Base-by-base conservation (phyloP, 139 green algal genomes). In the Tetraselmis striata region DNA sequence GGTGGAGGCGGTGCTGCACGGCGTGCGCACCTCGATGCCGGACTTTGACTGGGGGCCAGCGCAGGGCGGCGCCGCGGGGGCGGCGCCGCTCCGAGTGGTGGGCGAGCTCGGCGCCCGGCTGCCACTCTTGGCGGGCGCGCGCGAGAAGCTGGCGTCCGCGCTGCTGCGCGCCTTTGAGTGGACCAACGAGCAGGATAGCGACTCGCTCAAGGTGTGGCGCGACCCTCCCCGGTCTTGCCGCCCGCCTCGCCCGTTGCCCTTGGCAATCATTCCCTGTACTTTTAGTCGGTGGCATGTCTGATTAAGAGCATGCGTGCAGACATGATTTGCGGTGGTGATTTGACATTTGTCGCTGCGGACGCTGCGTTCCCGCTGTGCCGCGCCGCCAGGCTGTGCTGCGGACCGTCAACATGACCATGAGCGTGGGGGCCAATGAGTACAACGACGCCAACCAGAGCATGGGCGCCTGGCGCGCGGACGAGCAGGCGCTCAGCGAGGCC, bases 1-100 rank as follows among this genome's bases (percentile, higher is more conserved):
- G 59, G 87, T 92, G 58, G 83, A 92, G 83, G 82, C 82, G 1
- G 77, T 82, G 26, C 31, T 91, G 29, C 77, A 77, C 59, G 89
- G 89, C 29, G 75, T 79, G 1, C 79, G 86, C 78, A 84, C 80
- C 32, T 80, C 79, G 80, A 32, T 93, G 26, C 77, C 82, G 0
- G 89, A 90, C 30, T 86, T 90, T 67, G 45, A 67, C 11, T 67
- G 45, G 45, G 45, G 45, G 45, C 45, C 45, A 18, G 11, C 45
- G 11, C n/a, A n/a, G n/a, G 45, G 45, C 5, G 45, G 45, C 2
- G 32, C 25, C 1, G n/a, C 29, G 75, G 30, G 30, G 59, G 30
- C 26, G 80, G 11, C 32, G 80, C 18, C 28, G 22, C 75, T 59
- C 11, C 5, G 45, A 32, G 2, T 58, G 76, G 26, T 11, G 59